These are phyloP conservation scores for Zychaea mexicana DNA, from an alignment of 371 early-diverging fungal genomes.

Conservation along the genomic window DNA sequence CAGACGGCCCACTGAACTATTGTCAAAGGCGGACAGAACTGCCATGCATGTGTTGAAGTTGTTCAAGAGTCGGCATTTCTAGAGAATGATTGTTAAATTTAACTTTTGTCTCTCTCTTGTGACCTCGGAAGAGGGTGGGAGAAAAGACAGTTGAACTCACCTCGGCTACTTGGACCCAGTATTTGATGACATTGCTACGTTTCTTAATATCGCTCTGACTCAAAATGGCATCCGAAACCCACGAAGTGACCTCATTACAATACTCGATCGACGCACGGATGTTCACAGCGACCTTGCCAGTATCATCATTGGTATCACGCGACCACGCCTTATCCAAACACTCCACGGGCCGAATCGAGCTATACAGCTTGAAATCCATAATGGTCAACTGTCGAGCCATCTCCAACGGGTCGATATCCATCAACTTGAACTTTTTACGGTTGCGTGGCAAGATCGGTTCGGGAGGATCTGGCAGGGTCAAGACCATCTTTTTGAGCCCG, in stretches of 20 bases:
- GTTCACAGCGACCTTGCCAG: conserved; percentile 53
- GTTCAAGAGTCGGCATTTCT: conserved; percentile 38
- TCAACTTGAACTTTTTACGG: conserved; percentile 65
- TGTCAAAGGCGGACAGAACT: conserved; percentile 87
- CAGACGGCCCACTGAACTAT: conserved; percentile 87
- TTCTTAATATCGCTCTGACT: conserved; percentile 80
- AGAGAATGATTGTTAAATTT: too few species aligned
- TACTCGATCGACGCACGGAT: conserved; percentile 78
- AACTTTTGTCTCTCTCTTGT: too few species aligned
- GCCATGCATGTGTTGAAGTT: conserved; percentile 94
- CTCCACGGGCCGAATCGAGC: conserved; percentile 82
- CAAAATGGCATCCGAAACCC: conserved; percentile 86
- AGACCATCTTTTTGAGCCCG: conserved; percentile 66
- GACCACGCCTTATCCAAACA: conserved; percentile 92
- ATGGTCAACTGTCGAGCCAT: conserved; percentile 94
- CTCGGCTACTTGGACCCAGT: conserved; percentile 88
- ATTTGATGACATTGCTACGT: conserved; percentile 74
- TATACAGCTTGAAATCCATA: conserved; percentile 81
- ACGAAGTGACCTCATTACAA: conserved; percentile 75
- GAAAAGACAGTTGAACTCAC: too few species aligned
- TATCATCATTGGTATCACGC: conserved; percentile 43
- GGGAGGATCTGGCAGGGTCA: conserved; percentile 65
- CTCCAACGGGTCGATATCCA: conserved; percentile 91
- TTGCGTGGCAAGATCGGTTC: conserved; percentile 74
- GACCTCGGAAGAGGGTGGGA: too few species aligned